Evolutionary conservation across 1,139 yeast genomes (phyloP).

Genomic region (Nakaseomyces glabratus): DNA sequence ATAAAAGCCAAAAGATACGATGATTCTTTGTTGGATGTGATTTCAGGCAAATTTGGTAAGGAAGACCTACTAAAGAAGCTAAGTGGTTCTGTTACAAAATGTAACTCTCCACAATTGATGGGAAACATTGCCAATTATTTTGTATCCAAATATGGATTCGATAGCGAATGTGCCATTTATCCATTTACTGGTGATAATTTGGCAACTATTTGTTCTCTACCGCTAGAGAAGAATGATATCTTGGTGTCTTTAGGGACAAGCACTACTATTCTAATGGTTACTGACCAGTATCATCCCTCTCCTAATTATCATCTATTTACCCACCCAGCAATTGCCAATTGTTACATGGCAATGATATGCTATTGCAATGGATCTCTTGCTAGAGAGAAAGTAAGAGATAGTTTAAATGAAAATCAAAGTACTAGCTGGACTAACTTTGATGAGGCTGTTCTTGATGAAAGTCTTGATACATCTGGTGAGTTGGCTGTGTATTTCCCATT

Average conservation of each 20-base stretch:
- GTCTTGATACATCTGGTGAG: slow-evolving; percentile 32
- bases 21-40: slow-evolving; percentile 37
- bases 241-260: slow-evolving; percentile 82
- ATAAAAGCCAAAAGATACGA: slow-evolving; percentile 45
- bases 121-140: slow-evolving; percentile 51
- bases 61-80: slow-evolving; percentile 17
- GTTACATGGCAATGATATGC: slow-evolving; percentile 92
- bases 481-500: slow-evolving; percentile 80
- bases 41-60: background rate
- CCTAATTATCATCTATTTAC: slow-evolving; percentile 76
- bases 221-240: slow-evolving; percentile 66
- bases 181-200: slow-evolving; percentile 86
- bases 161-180: slow-evolving; percentile 45
- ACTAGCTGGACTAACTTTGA: slow-evolving; percentile 60
- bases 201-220: slow-evolving; percentile 79
- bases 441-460: slow-evolving; percentile 35
- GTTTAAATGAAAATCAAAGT: slow-evolving; percentile 36
- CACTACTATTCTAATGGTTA: slow-evolving; percentile 74
- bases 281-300: slow-evolving; percentile 70
- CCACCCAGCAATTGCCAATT: slow-evolving; percentile 70
- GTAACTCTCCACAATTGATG: slow-evolving; percentile 34
- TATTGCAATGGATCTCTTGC: slow-evolving; percentile 89
- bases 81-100: slow-evolving; percentile 18
- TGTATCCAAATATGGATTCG: slow-evolving; percentile 54
- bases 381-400: slow-evolving; percentile 65